Evolutionary conservation across 768 basidiomycete species (phyloP).

Genomic region (Tulasnella sp.): DNA sequence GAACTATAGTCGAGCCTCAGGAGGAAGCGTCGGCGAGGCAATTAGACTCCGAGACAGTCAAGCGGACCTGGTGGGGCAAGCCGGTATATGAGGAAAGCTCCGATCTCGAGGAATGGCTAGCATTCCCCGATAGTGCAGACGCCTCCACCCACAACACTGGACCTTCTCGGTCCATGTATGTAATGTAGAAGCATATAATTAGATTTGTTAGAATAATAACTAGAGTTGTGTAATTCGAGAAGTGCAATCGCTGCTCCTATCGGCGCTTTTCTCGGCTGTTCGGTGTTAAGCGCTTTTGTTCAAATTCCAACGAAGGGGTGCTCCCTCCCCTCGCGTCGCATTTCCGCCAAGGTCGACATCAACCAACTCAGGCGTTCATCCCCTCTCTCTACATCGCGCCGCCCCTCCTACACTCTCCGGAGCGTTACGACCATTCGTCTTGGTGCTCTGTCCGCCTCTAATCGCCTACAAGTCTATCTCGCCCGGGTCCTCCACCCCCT

Average conservation of each 20-base stretch:
- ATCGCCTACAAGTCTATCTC: conserved; percentile 1
- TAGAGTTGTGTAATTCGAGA: background rate
- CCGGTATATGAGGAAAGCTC: background rate
- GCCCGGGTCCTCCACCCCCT: conserved; percentile 1
- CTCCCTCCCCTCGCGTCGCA: conserved; percentile 4
- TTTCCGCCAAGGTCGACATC: background rate
- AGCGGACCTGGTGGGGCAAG: background rate
- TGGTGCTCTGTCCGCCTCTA: background rate
- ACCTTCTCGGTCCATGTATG: background rate
- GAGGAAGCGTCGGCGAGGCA: background rate
- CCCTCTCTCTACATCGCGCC: background rate
- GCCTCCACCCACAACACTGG: background rate
- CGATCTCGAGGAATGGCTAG: background rate
- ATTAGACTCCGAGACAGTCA: background rate
- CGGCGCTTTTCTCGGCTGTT: background rate
- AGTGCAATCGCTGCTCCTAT: background rate
- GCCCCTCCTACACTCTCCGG: background rate
- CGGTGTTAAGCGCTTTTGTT: conserved; percentile 3
- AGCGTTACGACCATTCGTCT: background rate
- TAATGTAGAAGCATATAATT: background rate
- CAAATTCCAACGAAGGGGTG: conserved; percentile 11
- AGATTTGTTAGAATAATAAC: background rate
- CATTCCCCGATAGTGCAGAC: background rate
- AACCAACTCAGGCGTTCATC: background rate
- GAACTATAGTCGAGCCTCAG: background rate